Evolutionary conservation across 2,329 filamentous ascomycete genomes (phyloP), one percentile per base, ranked within the genome.

Genomic region (Beauveria sp.): DNA sequence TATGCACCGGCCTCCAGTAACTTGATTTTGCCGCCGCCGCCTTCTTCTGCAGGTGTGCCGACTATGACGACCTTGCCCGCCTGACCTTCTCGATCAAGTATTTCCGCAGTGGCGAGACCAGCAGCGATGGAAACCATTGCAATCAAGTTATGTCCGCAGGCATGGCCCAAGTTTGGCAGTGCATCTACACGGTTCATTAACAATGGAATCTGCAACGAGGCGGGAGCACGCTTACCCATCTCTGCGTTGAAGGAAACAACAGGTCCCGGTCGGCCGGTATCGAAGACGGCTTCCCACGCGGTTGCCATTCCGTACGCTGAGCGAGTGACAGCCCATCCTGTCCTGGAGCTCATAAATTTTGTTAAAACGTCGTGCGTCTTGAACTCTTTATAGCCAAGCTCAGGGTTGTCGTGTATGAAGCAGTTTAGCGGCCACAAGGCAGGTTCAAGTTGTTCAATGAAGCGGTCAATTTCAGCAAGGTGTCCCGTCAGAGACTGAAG

Each of bases 31-130:
- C 79, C 80, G 8, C 79, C 80, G 3, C 77, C 77, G 1, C 78
- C 78, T 69, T 83, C 80, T 65, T 83, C 80, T 3, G 79, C 81
- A 0, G 81, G 81, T 0, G 81, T 83, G n/a, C 81, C 81, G 47
- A 82, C 74, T 37, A 83, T 66, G 16, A 52, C 40, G 12, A 63
- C 53, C 24, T 61, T 63, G 54, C 59, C 62, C 12, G 54, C 4
- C 12, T 62, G 59, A 7, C 34, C 16, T n/a, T 55, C 2, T 22
- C 37, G 30, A n/a, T 22, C 24, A n/a, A 61, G 34, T 9, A 59
- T 59, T 41, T 58, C 44, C 5, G 59, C 62, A 5, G 54, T 59
- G 9, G 62, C 59, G 3, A 63, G 55, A 14, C 74, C 78, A 3
- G 71, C 79, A 1, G 78, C 75, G 9, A 82, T 68, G 0, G 79